These are phyloP conservation scores for Tardiomyces blankii DNA, from an alignment of 1,139 yeast genomes.

Conservation along the genomic window DNA sequence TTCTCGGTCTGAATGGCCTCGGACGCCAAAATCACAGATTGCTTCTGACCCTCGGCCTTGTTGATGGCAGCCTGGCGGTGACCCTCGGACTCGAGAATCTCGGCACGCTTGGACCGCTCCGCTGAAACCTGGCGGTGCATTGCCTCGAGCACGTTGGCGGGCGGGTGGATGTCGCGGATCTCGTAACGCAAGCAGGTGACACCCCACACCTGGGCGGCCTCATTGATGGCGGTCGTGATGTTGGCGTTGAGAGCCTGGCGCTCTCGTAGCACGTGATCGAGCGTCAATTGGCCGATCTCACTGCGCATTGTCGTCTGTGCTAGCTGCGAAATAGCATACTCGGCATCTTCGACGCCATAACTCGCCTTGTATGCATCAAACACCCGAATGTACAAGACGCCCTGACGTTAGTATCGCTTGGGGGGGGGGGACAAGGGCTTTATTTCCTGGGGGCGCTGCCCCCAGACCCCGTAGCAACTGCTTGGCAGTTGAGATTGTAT, in stretches of 20 bases:
- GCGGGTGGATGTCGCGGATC: conserved; percentile 83
- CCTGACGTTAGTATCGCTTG: conserved; percentile 18
- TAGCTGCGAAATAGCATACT: conserved; percentile 72
- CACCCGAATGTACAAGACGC: conserved; percentile 68
- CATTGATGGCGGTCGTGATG: conserved; percentile 71
- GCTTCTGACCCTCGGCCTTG: conserved; percentile 75
- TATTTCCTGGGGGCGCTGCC: too few relatives aligned
- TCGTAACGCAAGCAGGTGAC: conserved; percentile 76
- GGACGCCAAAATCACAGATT: conserved; percentile 56
- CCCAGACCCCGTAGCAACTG: too few relatives aligned
- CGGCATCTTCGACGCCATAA: conserved; percentile 82
- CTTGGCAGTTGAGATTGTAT: too few relatives aligned
- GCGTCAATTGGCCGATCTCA: conserved; percentile 72
- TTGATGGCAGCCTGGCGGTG: conserved; percentile 67
- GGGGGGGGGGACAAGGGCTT: too few relatives aligned
- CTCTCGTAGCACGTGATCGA: conserved; percentile 69
- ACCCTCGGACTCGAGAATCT: conserved; percentile 80
- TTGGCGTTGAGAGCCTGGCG: conserved; percentile 61
- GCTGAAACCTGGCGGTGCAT: conserved; percentile 88
- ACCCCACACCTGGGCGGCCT: conserved; percentile 83
- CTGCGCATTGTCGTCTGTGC: conserved; percentile 90
- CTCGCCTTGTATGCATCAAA: conserved; percentile 77
- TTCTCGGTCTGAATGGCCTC: conserved; percentile 31
- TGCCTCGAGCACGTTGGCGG: conserved; percentile 75
- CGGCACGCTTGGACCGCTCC: conserved; percentile 78